These are phyloP conservation scores for Hypoxylon sp. DNA, from an alignment of 2,329 filamentous ascomycete species.

Conservation along the genomic window DNA sequence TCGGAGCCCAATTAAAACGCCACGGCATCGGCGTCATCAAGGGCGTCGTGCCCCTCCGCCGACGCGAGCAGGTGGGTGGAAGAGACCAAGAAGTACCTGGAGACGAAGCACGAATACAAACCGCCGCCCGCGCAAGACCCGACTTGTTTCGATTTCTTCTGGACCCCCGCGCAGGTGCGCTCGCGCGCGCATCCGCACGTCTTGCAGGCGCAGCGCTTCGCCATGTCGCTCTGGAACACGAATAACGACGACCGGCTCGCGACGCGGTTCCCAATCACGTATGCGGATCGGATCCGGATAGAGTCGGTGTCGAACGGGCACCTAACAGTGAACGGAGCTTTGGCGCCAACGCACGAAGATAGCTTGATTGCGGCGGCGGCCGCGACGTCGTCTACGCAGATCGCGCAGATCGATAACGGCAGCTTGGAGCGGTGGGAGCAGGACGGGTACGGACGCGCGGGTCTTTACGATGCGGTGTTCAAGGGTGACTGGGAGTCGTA, in stretches of 20 bases:
- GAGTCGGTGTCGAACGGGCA: conserved; percentile 64
- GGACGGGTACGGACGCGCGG: conserved; percentile 74
- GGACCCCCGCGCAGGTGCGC: conserved; percentile 78
- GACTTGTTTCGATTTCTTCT: conserved; percentile 81
- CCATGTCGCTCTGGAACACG: conserved; percentile 76
- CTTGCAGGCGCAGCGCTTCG: conserved; percentile 74
- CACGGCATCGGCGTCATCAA: conserved; percentile 77
- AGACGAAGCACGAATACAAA: conserved; percentile 64
- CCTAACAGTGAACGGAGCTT: conserved; percentile 51
- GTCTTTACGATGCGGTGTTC: conserved; percentile 69
- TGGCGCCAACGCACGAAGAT: conserved; percentile 51
- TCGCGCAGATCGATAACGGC: conserved; percentile 79
- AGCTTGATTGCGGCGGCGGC: conserved; percentile 53
- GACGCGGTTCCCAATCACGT: conserved; percentile 74
- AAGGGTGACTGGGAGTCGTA: conserved; percentile 69
- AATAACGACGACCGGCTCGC: conserved; percentile 70
- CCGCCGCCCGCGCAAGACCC: conserved; percentile 74
- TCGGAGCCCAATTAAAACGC: conserved; percentile 70
- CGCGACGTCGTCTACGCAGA: conserved; percentile 63
- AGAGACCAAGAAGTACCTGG: conserved; percentile 72
- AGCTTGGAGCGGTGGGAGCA: conserved; percentile 81
- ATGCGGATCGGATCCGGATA: conserved; percentile 79
- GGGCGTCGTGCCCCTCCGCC: conserved; percentile 71
- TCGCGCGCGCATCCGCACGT: conserved; percentile 77
- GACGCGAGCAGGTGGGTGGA: conserved; percentile 72